Base-by-base conservation (phyloP, 164 flowering plant species). In the Vitis labrusca region DNA sequence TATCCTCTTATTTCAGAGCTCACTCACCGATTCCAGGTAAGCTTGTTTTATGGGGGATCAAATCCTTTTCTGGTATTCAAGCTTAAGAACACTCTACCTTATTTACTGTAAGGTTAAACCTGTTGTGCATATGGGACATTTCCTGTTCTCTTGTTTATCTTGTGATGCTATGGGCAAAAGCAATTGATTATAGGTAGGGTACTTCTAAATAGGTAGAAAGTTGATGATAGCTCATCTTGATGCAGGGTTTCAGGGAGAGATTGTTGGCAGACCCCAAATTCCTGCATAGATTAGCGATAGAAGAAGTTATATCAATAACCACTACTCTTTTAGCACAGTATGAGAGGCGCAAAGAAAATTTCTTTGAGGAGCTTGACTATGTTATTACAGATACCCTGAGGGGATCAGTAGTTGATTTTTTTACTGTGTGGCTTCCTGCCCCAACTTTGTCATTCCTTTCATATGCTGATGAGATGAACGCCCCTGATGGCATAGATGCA, bases 361-460 rank as follows among this genome's bases (percentile, higher is more conserved):
- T 95, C 79, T 90, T 95, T 74, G 88, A 85, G 68, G 99, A 95
- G 77, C 80, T 95, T 66, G 98, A 95, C 81, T 95, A 95, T 86
- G 99, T 95, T 57, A 79, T 89, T 50, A 92, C 98, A 30, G 99
- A 95, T 74, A 88, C 91, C 14, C 59, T 86, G 59, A 81, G 99
- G 80, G 99, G 97, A 32, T 14, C 77, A 44, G 91, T 95, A 29
- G 98, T 92, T 65, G 98, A 95, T 77, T 95, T 95, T 75, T 92
- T 95, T 71, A 92, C 97, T 13, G 99, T 95, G 59, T 95, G 99
- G 99, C 98, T 95, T 82, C 99, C 99, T 65, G 99, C 99, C 54
- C 99, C 99, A 64, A 95, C 98, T 44, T 23, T 95, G 37, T 90
- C 99, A 27, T 95, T 92, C 78, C 83, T 94, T 71, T 83, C 97